phyloP scores from a whole-genome alignment of 208 protist genomes.

The Trypanosomatidae sp. region DNA sequence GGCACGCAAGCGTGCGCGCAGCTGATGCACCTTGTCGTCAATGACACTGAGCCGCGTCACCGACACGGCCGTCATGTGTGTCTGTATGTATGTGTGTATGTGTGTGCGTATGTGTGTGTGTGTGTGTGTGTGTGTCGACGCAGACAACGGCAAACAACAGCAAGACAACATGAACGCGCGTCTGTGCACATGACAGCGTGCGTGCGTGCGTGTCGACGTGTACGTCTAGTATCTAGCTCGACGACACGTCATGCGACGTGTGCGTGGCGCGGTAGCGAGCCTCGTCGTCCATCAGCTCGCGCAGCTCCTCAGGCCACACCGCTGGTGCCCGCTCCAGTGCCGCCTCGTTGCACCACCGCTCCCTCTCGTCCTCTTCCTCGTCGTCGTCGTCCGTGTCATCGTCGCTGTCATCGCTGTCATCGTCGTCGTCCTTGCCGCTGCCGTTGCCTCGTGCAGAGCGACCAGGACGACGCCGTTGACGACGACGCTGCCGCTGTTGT shows the following conservation, averaged over 20 bases:
- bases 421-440: too few relatives aligned
- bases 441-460: too few relatives aligned
- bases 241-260: background rate
- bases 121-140: too few relatives aligned
- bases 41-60: slow-evolving; percentile 13
- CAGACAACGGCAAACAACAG: too few relatives aligned
- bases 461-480: too few relatives aligned
- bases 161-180: too few relatives aligned
- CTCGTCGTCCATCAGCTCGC: slow-evolving; percentile 22
- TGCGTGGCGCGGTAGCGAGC: slow-evolving; percentile 1
- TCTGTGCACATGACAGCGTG: too few relatives aligned
- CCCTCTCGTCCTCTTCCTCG: slow-evolving; percentile 1
- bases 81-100: too few relatives aligned
- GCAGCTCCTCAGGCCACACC: slow-evolving; percentile 36
- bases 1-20: slow-evolving; percentile 20
- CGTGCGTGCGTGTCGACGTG: too few relatives aligned
- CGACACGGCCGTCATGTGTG: slow-evolving; percentile 7
- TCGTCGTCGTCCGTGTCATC: slow-evolving; percentile 16
- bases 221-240: too few relatives aligned
- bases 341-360: slow-evolving; percentile 6
- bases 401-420: slow-evolving; percentile 36
- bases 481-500: slow-evolving; percentile 11
- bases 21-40: slow-evolving; percentile 12
- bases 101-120: too few relatives aligned
- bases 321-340: slow-evolving; percentile 11